Percentiles rank a stretch among this genome's conserved stretches.
Evolutionary conservation across 2,329 filamentous ascomycete genomes (phyloP).

Genomic region (Phyllosticta citrichinensis): DNA sequence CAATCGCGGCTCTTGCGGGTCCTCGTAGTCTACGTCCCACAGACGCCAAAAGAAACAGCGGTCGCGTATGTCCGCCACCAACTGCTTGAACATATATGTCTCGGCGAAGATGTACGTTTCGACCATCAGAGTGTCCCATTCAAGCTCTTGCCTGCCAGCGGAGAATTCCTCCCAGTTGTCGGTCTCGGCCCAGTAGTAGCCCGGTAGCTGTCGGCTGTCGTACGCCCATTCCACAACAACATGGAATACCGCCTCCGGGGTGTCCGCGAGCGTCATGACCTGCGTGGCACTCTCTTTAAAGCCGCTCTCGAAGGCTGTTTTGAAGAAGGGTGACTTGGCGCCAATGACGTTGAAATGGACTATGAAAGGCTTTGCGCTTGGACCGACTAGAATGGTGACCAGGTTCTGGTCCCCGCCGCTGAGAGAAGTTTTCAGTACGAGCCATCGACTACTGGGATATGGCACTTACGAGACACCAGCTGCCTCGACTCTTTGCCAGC

Average conservation of each 20-base stretch:
- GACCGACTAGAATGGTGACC: background rate
- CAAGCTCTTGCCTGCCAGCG: background rate
- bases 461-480: background rate
- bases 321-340: background rate
- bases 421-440: background rate
- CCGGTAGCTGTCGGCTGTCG: background rate
- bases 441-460: background rate
- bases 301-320: background rate
- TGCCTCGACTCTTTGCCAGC: too few relatives aligned
- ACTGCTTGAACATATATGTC: background rate
- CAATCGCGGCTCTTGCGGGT: background rate
- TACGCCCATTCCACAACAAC: background rate
- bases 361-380: background rate
- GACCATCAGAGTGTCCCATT: background rate
- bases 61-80: fast-evolving
- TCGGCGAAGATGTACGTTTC: background rate
- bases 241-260: background rate
- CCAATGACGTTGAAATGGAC: background rate
- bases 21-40: background rate
- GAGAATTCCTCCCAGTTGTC: background rate
- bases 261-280: background rate
- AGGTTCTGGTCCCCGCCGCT: background rate
- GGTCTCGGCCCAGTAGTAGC: background rate
- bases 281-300: background rate
- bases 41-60: background rate